Evolutionary conservation across 176 grass and related monocot species (phyloP), one percentile per base, ranked within the genome.

Genomic region (Ananas comosus): DNA sequence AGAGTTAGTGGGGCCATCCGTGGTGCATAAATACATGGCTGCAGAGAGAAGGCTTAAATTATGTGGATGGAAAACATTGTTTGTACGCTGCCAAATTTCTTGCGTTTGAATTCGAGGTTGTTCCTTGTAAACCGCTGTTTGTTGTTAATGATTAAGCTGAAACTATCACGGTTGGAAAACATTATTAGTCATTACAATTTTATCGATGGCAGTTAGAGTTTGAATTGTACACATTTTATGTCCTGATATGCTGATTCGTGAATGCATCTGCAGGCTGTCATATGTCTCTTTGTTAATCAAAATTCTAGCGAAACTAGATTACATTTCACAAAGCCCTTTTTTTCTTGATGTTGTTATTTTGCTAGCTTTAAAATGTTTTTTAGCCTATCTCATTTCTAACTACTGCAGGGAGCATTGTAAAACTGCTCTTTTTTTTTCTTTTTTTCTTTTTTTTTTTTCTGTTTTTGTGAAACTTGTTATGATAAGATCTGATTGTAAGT

Each of bases 261-360:
- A 12, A 9, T 18, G 1, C 56, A 61, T 18, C 56, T 10, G 16
- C 17, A 61, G 13, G 17, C 13, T 19, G 21, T 61, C 9, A 9
- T 58, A 58, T 2, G 56, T 22, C 21, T 10, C 56, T 61, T 42
- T 42, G 10, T 19, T 61, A 61, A 61, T 61, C 21, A 18, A 61
- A 61, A 61, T 16, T 18, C 17, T 61, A 61, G 21, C 21, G 56
- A 61, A 12, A 61, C 16, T 75, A 12, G 12, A 28, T 12, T 11
- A 64, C 11, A 42, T 21, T 50, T 58, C n/a, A 63, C 16, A 64
- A 64, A 17, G 13, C 10, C 23, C 24, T 64, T 50, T 49, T 24
- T 65, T 66, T 65, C 17, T 27, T 28, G 50, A 51, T 49, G 50
- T 64, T 74, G 21, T 65, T 12, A 16, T 51, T 74, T 48, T 66